These are phyloP conservation scores for Protomyces gravidus DNA, from an alignment of 1,139 yeast genomes.

Conservation along the genomic window DNA sequence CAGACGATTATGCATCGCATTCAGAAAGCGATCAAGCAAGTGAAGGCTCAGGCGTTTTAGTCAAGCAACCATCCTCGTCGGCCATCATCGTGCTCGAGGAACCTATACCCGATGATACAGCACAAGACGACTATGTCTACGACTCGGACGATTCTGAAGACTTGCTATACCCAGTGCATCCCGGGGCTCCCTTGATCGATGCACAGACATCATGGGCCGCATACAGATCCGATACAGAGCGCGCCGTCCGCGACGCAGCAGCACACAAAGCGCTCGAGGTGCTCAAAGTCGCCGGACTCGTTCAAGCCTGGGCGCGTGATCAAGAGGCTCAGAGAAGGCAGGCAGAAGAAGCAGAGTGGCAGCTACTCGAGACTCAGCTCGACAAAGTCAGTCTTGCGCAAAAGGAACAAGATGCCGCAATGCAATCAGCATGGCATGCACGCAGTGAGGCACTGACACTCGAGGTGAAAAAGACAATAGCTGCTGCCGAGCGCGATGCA, in stretches of 20 bases:
- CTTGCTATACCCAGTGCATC: constrained; percentile 21
- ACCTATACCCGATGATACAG: too few species aligned
- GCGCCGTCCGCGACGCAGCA: constrained; percentile 9
- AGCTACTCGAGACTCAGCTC: background rate
- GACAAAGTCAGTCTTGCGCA: constrained; percentile 2
- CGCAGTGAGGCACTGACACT: background rate
- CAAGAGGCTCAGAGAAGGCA: background rate
- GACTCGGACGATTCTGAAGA: constrained; percentile 27
- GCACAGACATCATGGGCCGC: background rate
- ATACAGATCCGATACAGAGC: constrained; percentile 10
- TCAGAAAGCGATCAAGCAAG: too few species aligned
- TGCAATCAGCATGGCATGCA: background rate
- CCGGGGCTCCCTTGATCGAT: background rate
- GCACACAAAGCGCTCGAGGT: constrained; percentile 11
- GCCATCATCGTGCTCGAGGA: too few species aligned
- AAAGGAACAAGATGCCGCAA: constrained; percentile 7
- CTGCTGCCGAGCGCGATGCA: constrained; percentile 3
- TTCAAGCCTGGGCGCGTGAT: background rate
- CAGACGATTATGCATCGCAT: too few species aligned
- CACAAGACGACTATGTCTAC: constrained; percentile 12
- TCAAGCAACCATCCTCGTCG: background rate
- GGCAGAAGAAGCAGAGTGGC: constrained; percentile 5
- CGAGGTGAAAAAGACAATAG: constrained; percentile 5
- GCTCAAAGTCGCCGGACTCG: background rate
- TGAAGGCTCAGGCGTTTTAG: background rate